These are phyloP conservation scores for Chlorociboria aeruginascens DNA, from an alignment of 495 filamentous ascomycete species.

Conservation along the genomic window DNA sequence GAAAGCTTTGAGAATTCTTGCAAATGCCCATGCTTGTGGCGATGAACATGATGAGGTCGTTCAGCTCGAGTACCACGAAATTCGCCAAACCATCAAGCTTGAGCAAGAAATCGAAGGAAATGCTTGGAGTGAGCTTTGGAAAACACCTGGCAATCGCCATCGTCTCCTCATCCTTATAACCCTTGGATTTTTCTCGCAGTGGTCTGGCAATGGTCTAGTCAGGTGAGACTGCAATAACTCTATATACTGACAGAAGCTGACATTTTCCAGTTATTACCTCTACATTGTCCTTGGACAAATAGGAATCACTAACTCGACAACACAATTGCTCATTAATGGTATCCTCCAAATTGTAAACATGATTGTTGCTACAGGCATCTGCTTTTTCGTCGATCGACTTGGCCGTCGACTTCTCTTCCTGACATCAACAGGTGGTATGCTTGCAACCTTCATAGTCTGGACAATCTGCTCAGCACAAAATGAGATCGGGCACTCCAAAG, in stretches of 20 bases:
- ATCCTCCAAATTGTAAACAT: constrained; percentile 28
- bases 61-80: constrained; percentile 44
- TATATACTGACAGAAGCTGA: neutral
- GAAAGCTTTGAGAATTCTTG: constrained; percentile 44
- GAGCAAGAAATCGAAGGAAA: constrained; percentile 40
- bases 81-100: constrained; percentile 43
- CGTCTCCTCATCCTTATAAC: constrained; percentile 38
- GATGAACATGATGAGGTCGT: constrained; percentile 42
- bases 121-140: constrained; percentile 18
- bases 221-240: neutral
- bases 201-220: constrained; percentile 41
- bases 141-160: constrained; percentile 37
- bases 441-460: constrained; percentile 35
- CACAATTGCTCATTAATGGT: constrained; percentile 32
- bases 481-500: neutral
- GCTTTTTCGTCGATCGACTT: constrained; percentile 32
- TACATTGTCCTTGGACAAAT: constrained; percentile 20
- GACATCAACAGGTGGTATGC: constrained; percentile 38
- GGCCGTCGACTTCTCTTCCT: constrained; percentile 37
- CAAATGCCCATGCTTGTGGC: constrained; percentile 46
- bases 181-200: constrained; percentile 42
- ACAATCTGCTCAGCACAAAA: constrained; percentile 20
- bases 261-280: constrained; percentile 29
- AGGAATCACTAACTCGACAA: constrained; percentile 8
- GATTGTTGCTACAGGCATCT: constrained; percentile 27